These are phyloP conservation scores for Nicotiana rustica DNA, from an alignment of 305 asterid species.

Conservation along the genomic window DNA sequence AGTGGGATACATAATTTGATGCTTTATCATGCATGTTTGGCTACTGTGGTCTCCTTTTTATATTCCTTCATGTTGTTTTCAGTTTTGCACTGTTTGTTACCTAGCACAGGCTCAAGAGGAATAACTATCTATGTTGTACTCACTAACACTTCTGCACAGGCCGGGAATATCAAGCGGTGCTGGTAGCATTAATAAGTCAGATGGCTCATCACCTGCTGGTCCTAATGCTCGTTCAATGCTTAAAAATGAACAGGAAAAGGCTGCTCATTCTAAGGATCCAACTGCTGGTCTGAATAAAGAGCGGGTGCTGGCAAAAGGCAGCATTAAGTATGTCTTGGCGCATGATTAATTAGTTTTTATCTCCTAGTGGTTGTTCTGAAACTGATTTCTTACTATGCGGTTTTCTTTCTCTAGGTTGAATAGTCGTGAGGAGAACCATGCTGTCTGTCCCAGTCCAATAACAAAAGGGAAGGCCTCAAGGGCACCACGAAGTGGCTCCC, in stretches of 20 bases:
- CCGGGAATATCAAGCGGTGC: conserved; percentile 58
- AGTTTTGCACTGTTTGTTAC: conserved; percentile 9
- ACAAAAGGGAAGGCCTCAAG: conserved; percentile 94
- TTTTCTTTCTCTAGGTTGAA: conserved; percentile 64
- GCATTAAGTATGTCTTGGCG: conserved; percentile 66
- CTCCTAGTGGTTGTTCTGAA: conserved; percentile 31
- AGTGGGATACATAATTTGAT: conserved; percentile 16
- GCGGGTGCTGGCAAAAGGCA: conserved; percentile 73
- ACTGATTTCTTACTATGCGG: conserved; percentile 36
- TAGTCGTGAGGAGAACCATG: conserved; percentile 76
- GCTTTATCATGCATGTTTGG: conserved; percentile 21
- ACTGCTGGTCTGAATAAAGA: conserved; percentile 73
- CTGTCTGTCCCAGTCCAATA: conserved; percentile 57
- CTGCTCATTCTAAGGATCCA: conserved; percentile 66
- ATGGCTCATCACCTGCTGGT: conserved; percentile 68
- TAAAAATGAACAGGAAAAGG: conserved; percentile 79
- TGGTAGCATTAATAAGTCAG: conserved; percentile 63
- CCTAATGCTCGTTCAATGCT: conserved; percentile 66
- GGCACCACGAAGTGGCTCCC: conserved; percentile 78
- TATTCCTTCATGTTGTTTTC: conserved; percentile 18
- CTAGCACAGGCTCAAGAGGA: conserved; percentile 8
- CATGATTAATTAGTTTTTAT: conserved; percentile 4
- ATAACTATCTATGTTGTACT: conserved; percentile 21
- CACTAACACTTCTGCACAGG: conserved; percentile 53
- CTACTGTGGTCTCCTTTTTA: conserved; percentile 10